phyloP scores from a whole-genome alignment of 1,284 basidiomycete genomes.

The Mycena citricolor region DNA sequence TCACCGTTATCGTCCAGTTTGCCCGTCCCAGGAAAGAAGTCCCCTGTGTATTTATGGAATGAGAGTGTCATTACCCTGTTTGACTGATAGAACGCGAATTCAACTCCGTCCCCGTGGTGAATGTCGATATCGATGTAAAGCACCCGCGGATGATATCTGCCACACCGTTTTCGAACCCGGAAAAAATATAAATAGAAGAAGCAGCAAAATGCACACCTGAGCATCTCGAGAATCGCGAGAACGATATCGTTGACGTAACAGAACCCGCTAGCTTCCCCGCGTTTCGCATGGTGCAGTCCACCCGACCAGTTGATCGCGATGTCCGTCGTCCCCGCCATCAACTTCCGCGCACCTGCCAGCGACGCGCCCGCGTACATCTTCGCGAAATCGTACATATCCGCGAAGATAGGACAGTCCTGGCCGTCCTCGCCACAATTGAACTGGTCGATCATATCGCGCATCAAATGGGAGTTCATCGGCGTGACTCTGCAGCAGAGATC shows the following conservation, averaged over 20 bases:
- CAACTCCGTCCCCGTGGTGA: constrained; percentile 96
- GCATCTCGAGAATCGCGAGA: constrained; percentile 86
- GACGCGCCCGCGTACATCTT: constrained; percentile 90
- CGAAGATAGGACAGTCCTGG: constrained; percentile 93
- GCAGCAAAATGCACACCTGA: constrained; percentile 56
- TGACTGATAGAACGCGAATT: constrained; percentile 96
- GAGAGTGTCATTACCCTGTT: constrained; percentile 98
- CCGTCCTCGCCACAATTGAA: constrained; percentile 94
- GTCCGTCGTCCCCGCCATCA: constrained; percentile 85
- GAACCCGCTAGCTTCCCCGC: constrained; percentile 94
- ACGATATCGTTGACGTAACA: constrained; percentile 98
- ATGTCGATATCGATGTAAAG: constrained; percentile 98
- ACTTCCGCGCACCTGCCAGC: constrained; percentile 85
- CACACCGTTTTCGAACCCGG: constrained; percentile 1
- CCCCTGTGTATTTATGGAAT: constrained; percentile 98
- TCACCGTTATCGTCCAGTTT: constrained; percentile 90
- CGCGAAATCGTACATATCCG: constrained; percentile 92
- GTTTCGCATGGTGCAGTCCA: constrained; percentile 93
- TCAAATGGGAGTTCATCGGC: constrained; percentile 73
- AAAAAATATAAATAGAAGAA: constrained; percentile 8
- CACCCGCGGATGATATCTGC: constrained; percentile 85
- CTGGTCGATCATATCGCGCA: constrained; percentile 73
- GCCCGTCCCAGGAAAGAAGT: constrained; percentile 97
- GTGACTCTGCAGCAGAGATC: constrained; percentile 65
- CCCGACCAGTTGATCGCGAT: constrained; percentile 99